phyloP scores from a whole-genome alignment of 441 rosid genomes.

The Kokia cookei region DNA sequence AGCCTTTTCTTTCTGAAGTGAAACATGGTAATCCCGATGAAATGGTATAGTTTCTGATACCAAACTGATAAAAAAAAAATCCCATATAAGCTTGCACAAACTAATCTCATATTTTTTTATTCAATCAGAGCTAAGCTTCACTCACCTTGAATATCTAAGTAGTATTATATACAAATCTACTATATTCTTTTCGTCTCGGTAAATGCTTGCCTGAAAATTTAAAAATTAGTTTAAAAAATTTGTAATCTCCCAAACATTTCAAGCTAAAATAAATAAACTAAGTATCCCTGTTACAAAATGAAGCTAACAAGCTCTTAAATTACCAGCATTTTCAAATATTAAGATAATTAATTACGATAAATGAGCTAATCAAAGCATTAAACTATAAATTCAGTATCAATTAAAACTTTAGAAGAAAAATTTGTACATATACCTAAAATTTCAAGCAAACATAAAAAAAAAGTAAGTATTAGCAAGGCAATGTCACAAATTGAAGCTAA shows the following conservation, averaged over 20 bases:
- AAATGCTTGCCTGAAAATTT: constrained; percentile 57
- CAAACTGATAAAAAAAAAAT: constrained; percentile 41
- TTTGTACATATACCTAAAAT: background rate
- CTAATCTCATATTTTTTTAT: background rate
- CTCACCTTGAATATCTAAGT: constrained; percentile 87
- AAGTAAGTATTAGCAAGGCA: background rate
- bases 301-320: background rate
- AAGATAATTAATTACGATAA: background rate
- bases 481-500: background rate
- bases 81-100: constrained; percentile 11
- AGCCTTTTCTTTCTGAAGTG: constrained; percentile 48
- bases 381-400: background rate
- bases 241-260: constrained; percentile 1
- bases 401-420: background rate
- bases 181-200: constrained; percentile 80
- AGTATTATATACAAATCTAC: constrained; percentile 92
- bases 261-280: background rate
- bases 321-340: background rate
- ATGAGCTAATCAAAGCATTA: background rate
- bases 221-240: background rate
- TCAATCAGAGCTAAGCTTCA: background rate
- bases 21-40: constrained; percentile 72
- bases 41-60: constrained; percentile 88
- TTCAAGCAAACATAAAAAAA: background rate
- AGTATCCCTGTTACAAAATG: background rate